Conservation (phyloP, 148 eudicot genomes). For the Agrostemma githago region DNA sequence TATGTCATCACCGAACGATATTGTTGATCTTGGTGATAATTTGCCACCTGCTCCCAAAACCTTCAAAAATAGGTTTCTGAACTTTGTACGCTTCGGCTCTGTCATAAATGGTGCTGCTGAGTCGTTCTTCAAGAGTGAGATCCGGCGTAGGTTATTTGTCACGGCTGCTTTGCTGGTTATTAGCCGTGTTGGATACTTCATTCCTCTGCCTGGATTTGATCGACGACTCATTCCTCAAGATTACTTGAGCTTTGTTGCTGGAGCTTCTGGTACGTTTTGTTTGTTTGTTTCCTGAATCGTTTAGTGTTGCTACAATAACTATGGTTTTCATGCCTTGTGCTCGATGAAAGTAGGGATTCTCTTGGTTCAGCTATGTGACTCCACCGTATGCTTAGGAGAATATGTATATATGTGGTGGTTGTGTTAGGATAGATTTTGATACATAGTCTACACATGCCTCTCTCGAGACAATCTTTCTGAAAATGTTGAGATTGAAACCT, state of each 20-base stretch:
- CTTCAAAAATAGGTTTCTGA: constrained; percentile 64
- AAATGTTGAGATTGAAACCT: neutral
- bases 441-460: neutral
- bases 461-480: neutral
- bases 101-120: constrained; percentile 68
- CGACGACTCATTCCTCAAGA: constrained; percentile 78
- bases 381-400: neutral
- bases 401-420: neutral
- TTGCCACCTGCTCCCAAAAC: constrained; percentile 31
- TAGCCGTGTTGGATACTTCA: constrained; percentile 89
- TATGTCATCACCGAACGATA: constrained; percentile 21
- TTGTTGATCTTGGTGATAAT: constrained; percentile 17
- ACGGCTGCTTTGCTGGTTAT: constrained; percentile 66
- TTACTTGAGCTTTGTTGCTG: constrained; percentile 79
- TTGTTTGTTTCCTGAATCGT: neutral
- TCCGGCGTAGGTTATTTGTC: constrained; percentile 83
- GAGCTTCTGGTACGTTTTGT: constrained; percentile 65
- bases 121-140: constrained; percentile 97
- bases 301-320: neutral
- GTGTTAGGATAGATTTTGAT: neutral
- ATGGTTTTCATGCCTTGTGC: neutral
- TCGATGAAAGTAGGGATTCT: neutral
- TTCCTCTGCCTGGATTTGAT: constrained; percentile 95
- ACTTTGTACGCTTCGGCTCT: constrained; percentile 63
- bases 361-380: neutral